Percentiles rank a stretch among this genome's conserved stretches.
Conservation (phyloP, 768 basidiomycete species). For the Leccinum aurantiacum region DNA sequence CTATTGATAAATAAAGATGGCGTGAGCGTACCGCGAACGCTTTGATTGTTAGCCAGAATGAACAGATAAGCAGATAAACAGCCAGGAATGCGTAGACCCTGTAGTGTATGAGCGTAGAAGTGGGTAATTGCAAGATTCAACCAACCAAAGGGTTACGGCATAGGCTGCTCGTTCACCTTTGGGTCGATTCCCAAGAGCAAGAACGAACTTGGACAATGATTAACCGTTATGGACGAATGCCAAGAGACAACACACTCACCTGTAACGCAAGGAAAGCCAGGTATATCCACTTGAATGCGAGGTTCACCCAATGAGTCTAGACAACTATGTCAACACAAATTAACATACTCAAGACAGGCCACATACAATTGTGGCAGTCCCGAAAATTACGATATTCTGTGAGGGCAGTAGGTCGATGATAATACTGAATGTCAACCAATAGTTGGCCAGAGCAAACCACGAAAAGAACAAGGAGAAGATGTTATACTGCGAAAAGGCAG, state of each 20-base stretch:
- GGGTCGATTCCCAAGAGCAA: constrained; percentile 78
- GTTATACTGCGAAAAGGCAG: constrained; percentile 60
- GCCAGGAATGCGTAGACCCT: constrained; percentile 86
- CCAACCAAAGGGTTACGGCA: constrained; percentile 67
- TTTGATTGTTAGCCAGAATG: constrained; percentile 77
- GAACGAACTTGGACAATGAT: constrained; percentile 48
- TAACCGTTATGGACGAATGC: not conserved
- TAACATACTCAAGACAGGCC: constrained; percentile 7
- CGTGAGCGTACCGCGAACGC: constrained; percentile 63
- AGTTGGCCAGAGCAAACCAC: constrained; percentile 90
- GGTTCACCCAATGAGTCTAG: constrained; percentile 85
- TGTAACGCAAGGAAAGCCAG: constrained; percentile 81
- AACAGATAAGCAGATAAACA: constrained; percentile 83
- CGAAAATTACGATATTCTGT: constrained; percentile 60
- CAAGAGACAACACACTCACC: constrained; percentile 30
- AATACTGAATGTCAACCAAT: constrained; percentile 95
- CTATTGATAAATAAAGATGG: not conserved
- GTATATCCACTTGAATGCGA: constrained; percentile 83
- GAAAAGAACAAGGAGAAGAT: constrained; percentile 82
- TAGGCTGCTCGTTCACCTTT: constrained; percentile 84
- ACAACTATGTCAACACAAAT: not conserved
- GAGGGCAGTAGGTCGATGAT: constrained; percentile 84
- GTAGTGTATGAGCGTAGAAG: constrained; percentile 7
- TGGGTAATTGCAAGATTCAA: constrained; percentile 3
- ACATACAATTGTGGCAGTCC: constrained; percentile 65